phyloP scores from a whole-genome alignment of 192 early-diverging fungal genomes.

The Obelidium mucronatum region DNA sequence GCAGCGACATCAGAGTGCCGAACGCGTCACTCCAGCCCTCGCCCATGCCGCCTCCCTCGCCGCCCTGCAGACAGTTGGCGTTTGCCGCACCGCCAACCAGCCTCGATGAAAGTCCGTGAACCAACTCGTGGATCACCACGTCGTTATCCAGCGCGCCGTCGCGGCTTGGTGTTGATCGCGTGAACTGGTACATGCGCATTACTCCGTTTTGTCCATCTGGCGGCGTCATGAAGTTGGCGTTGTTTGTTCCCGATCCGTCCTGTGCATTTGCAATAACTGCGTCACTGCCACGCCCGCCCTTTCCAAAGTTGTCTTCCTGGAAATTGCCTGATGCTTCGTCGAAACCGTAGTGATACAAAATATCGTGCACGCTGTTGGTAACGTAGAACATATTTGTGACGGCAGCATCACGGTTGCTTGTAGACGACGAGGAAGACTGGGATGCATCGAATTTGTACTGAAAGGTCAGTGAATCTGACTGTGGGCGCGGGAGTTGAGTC shows the following conservation, averaged over 20 bases:
- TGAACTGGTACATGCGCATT: slow-evolving; percentile 18
- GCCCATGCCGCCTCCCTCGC: too few relatives aligned
- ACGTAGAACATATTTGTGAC: slow-evolving; percentile 7
- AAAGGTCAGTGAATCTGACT: slow-evolving; percentile 4
- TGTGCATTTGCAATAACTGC: slow-evolving; percentile 65
- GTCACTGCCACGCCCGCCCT: slow-evolving; percentile 49
- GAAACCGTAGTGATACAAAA: slow-evolving; percentile 48
- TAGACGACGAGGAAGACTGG: slow-evolving; percentile 9
- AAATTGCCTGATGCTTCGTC: slow-evolving; percentile 46
- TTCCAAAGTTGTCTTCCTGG: slow-evolving; percentile 43
- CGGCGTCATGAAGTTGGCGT: slow-evolving; percentile 2
- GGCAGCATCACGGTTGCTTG: slow-evolving; percentile 38
- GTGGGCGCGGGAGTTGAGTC: neutral
- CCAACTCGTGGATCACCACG: too few relatives aligned
- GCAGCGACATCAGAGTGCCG: too few relatives aligned
- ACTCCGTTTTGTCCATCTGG: slow-evolving; percentile 1
- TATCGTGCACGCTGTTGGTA: slow-evolving; percentile 28
- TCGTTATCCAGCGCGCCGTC: slow-evolving; percentile 20
- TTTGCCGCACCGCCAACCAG: too few relatives aligned
- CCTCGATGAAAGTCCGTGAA: too few relatives aligned
- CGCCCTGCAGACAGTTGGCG: too few relatives aligned
- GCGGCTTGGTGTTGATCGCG: neutral
- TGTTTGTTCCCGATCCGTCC: slow-evolving; percentile 30
- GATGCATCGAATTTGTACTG: slow-evolving; percentile 28
- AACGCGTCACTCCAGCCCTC: too few relatives aligned